Conservation (phyloP, 2,329 filamentous ascomycete species). For the Ascosphaera pollenicola region DNA sequence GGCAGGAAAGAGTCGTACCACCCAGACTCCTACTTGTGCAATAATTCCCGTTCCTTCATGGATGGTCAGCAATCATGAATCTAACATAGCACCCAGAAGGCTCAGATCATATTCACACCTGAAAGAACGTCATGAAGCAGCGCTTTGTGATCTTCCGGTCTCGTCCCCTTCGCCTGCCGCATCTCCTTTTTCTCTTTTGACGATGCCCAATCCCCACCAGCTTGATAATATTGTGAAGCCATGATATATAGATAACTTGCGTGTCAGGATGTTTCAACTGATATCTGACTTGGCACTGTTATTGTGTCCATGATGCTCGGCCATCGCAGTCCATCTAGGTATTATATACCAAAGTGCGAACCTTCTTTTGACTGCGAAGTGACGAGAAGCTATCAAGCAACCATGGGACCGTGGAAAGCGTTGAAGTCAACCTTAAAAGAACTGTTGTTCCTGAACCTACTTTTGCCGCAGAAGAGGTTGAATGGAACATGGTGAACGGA, state of each 20-base stretch:
- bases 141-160: not conserved
- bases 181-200: not conserved
- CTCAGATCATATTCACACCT: not conserved
- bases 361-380: too few species aligned
- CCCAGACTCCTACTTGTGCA: constrained; percentile 55
- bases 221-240: not conserved
- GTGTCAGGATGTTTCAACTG: not conserved
- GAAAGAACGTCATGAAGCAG: not conserved
- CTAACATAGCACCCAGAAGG: not conserved
- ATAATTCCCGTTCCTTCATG: constrained; percentile 53
- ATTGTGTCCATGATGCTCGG: too few species aligned
- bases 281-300: too few species aligned
- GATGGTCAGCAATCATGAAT: constrained; percentile 5
- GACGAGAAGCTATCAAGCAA: too few species aligned
- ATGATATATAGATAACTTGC: not conserved
- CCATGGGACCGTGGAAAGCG: too few species aligned
- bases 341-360: too few species aligned
- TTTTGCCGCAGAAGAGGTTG: too few species aligned
- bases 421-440: too few species aligned
- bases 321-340: too few species aligned
- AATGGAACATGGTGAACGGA: too few species aligned
- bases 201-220: not conserved
- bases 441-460: too few species aligned
- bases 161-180: not conserved
- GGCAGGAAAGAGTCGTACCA: constrained; percentile 25